phyloP scores from a whole-genome alignment of 495 filamentous ascomycete genomes.

The Tuber brumale region DNA sequence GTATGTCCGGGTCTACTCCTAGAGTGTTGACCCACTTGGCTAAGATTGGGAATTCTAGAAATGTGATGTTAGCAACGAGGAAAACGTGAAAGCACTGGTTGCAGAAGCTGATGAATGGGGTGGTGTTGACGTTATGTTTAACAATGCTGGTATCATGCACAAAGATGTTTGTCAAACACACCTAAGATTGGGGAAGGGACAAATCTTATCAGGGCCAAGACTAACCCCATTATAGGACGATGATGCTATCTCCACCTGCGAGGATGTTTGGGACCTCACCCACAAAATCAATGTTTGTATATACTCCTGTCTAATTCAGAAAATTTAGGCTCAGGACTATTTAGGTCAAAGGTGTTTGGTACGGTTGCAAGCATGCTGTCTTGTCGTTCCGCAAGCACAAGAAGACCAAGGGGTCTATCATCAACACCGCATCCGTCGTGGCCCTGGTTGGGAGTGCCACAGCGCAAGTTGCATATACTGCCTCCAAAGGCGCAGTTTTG shows the following conservation, averaged over 20 bases:
- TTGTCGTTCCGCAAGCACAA: conserved; percentile 68
- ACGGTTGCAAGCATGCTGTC: conserved; percentile 87
- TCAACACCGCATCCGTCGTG: conserved; percentile 93
- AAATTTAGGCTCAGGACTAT: not conserved
- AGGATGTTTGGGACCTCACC: conserved; percentile 92
- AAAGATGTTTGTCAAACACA: conserved; percentile 44
- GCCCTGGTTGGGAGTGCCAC: conserved; percentile 90
- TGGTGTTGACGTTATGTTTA: conserved; percentile 93
- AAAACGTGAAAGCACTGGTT: conserved; percentile 19
- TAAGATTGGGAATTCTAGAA: conserved; percentile 40
- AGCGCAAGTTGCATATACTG: conserved; percentile 90
- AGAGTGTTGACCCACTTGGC: not conserved
- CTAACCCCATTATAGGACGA: conserved; percentile 50
- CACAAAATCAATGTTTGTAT: conserved; percentile 72
- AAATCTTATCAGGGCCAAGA: not conserved
- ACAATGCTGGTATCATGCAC: conserved; percentile 99
- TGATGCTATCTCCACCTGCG: conserved; percentile 75
- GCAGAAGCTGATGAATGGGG: conserved; percentile 66
- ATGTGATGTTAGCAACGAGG: conserved; percentile 51
- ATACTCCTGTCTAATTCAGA: not conserved
- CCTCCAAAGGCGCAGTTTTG: conserved; percentile 87
- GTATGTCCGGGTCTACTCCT: conserved; percentile 40
- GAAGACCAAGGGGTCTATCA: conserved; percentile 73
- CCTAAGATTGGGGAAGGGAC: not conserved
- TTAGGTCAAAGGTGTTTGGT: conserved; percentile 89